Base-by-base conservation (phyloP, 768 basidiomycete species). In the Paxillus rubicundulus region DNA sequence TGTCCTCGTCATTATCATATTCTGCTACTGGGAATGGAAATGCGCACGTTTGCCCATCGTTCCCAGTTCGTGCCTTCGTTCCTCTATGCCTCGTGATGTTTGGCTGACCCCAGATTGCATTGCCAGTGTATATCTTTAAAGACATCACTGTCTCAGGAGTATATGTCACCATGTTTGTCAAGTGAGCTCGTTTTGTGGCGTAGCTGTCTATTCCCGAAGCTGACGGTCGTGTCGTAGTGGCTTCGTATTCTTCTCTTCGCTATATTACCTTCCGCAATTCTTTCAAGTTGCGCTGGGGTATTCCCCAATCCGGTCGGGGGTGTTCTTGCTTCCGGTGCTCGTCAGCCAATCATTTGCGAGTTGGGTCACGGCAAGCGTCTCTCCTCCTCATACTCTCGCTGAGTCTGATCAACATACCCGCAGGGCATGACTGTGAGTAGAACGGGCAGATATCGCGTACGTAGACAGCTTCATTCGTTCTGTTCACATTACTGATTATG, bases 181-280 rank as follows among this genome's bases (percentile, higher is more conserved):
- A 83, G 82, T 79, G 63, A 42, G 78, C 57, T 16, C 18, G 5
- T 17, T 37, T 33, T 14, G 27, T 38, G 9, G 17, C 9, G 47
- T 32, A 18, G 12, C 7, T 45, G 5, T 17, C 36, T 12, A 42
- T 45, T 18, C 13, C 36, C 24, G 9, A 50, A 18, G 13, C 21
- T 53, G 50, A 61, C 32, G 14, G 20, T 12, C 9, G 8, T 10
- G 0, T 46, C 13, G 9, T 52, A 85, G 82, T 45, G 82, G 82
- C 21, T 78, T 84, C 55, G 72, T 83, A 3, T 84, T 82, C 64
- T 83, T 78, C 66, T 84, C 81, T 16, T 77, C 84, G 9, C 63
- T 87, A 12, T 88, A 82, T 65, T 88, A 87, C 60, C 75, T 90
- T 0, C 87, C 89, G 2, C 83, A 86, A 56, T 89, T 81, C 63